Base-by-base conservation (phyloP, 495 filamentous ascomycete species). In the Aspergillus nidulans region DNA sequence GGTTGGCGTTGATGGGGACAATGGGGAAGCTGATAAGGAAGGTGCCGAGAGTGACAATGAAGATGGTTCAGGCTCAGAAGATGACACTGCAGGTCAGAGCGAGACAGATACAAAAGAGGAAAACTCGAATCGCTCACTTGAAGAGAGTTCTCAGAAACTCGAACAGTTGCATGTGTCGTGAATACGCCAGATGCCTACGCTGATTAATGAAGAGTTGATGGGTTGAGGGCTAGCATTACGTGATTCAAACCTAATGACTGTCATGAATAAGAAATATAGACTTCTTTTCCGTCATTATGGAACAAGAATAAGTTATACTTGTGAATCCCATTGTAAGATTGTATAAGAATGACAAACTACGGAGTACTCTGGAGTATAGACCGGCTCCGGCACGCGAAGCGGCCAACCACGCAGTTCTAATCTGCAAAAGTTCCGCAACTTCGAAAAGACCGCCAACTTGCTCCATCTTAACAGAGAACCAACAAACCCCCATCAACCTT, bases 1-100 rank as follows among this genome's bases (percentile, higher is more conserved):
- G 25, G 80, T 85, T 20, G 84, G 83, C 18, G 81, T 78, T 5
- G 79, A 84, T 57, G 80, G 76, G 1, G 83, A 83, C 23, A 52
- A 41, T 15, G 36, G 36, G 18, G 36, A 23, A 13, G 6, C n/a
- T 2, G 42, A 52, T 58, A 76, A 63, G 0, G 76, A 71, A n/a
- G 65, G 62, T 42, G 61, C 62, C 24, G 58, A 61, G 2, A 64
- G 68, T 0, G 71, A 77, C 1, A 75, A 74, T 18, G 71, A 74
- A 42, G 24, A 41, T 15, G 36, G 10, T 26, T 74, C 74, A 24
- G 66, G 46, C 39, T 57, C 55, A 3, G 55, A 58, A 8, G 69
- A 68, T 19, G 49, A 52, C 3, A 19, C 34, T 36, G 36, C 1
- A 8, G 20, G 23, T 18, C 41, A 30, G 0, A 36, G 26, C 8